Base-by-base conservation (phyloP, 306 rosid genomes). In the Arachis stenosperma region DNA sequence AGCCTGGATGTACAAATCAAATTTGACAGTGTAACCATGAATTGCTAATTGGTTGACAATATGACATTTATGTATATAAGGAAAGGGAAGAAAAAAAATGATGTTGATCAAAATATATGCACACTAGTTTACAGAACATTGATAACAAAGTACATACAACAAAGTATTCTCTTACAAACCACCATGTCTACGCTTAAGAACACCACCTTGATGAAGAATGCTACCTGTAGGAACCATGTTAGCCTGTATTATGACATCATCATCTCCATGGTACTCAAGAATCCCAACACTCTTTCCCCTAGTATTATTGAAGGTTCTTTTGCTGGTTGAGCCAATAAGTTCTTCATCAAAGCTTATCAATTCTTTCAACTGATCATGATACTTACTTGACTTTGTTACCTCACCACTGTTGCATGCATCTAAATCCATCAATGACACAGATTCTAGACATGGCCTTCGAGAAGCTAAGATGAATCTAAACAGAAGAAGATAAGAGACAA, bases 361-460 rank as follows among this genome's bases (percentile, higher is more conserved):
- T 54, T 78, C 85, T 76, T 83, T 90, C 46, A 90, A 59, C 29
- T 90, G 92, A 62, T 85, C 87, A 55, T 59, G 55, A 75, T 89
- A 91, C 79, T 84, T 87, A 53, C 79, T 59, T 9, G 91, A 65
- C 75, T 75, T 71, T 51, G 70, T 60, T 70, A 78, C 30, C 71
- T 65, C 87, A 55, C 61, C 80, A 75, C 84, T 56, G 83, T 81
- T 76, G 74, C 7, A 37, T 50, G 63, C 76, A 84, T 89, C 82
- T 27, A 63, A 63, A 75, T 86, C 93, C 44, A 89, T 69, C 86
- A 91, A 70, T 69, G 93, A 79, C 22, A 77, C 84, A 52, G 77
- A 62, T 36, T 89, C 85, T 40, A 77, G 63, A 29, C 42, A 62
- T 1, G 72, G 81, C 78, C 73, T 60, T 40, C 33, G 67, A 58